phyloP scores from a whole-genome alignment of 441 rosid genomes.

The Jatropha podagrica region DNA sequence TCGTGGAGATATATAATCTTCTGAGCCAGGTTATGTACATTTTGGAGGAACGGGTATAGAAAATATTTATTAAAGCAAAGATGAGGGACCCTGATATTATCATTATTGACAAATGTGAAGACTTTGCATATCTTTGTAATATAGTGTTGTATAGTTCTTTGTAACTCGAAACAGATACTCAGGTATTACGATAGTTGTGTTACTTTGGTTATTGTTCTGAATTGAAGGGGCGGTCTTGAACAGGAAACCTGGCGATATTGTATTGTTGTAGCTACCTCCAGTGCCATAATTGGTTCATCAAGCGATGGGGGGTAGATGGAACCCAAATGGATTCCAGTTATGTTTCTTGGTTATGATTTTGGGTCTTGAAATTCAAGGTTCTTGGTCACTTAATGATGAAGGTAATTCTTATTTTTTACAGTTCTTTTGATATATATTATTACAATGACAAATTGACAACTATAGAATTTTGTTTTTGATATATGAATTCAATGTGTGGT shows the following conservation, averaged over 20 bases:
- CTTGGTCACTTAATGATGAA: constrained; percentile 56
- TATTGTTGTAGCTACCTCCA: constrained; percentile 38
- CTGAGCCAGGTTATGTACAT: constrained; percentile 27
- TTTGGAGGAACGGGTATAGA: constrained; percentile 40
- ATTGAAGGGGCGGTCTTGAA: constrained; percentile 29
- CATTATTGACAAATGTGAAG: constrained; percentile 26
- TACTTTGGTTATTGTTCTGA: constrained; percentile 20
- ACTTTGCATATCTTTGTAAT: constrained; percentile 36
- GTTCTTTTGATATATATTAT: constrained; percentile 11
- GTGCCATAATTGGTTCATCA: constrained; percentile 44
- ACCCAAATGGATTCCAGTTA: constrained; percentile 48
- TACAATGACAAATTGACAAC: neutral
- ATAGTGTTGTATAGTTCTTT: constrained; percentile 19
- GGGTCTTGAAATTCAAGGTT: constrained; percentile 41
- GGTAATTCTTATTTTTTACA: constrained; percentile 40
- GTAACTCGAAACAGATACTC: constrained; percentile 7
- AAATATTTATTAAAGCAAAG: constrained; percentile 28
- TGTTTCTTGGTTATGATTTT: constrained; percentile 51
- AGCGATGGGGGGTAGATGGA: constrained; percentile 83
- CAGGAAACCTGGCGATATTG: constrained; percentile 63
- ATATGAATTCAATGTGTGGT: constrained; percentile 17
- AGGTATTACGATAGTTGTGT: neutral
- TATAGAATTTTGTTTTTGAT: neutral
- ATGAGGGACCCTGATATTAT: constrained; percentile 68
- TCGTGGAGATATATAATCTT: constrained; percentile 32